Conservation (phyloP, 495 filamentous ascomycete genomes). For the Hypoxylon cercidicola region DNA sequence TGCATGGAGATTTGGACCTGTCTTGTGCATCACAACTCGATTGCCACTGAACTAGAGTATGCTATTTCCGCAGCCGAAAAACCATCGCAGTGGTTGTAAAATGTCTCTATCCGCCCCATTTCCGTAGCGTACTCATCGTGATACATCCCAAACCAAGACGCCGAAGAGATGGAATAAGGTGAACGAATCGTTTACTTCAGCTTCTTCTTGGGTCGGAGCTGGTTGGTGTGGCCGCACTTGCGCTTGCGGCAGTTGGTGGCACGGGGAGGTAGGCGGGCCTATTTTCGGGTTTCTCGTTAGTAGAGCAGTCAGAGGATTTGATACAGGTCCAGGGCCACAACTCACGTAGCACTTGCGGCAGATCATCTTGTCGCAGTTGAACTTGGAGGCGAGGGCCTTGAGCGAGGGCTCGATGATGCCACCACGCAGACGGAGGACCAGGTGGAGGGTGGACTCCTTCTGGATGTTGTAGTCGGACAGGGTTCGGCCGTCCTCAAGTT, state of each 20-base stretch:
- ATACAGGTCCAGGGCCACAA: constrained; percentile 31
- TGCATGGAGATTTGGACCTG: constrained; percentile 3
- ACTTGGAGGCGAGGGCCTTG: constrained; percentile 97
- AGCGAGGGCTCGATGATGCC: constrained; percentile 99
- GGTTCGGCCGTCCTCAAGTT: constrained; percentile 98
- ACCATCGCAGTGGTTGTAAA: constrained; percentile 30
- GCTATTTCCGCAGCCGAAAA: constrained; percentile 32
- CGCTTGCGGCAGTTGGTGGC: constrained; percentile 99
- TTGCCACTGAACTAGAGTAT: constrained; percentile 41
- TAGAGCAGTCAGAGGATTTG: neutral
- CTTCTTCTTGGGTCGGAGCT: constrained; percentile 99
- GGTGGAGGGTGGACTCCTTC: constrained; percentile 99
- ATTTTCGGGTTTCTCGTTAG: neutral
- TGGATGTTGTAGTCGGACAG: constrained; percentile 99
- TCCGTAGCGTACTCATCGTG: constrained; percentile 38
- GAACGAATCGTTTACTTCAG: constrained; percentile 78
- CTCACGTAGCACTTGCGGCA: constrained; percentile 99
- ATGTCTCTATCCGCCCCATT: constrained; percentile 28
- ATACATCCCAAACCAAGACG: constrained; percentile 50
- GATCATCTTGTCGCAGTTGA: constrained; percentile 99
- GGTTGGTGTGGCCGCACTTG: constrained; percentile 99
- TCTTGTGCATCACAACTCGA: constrained; percentile 43
- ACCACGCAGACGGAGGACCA: constrained; percentile 98
- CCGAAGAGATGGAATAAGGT: constrained; percentile 50
- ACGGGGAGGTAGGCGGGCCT: constrained; percentile 93